Evolutionary conservation across 306 rosid genomes (phyloP).

Genomic region (Vicia villosa): DNA sequence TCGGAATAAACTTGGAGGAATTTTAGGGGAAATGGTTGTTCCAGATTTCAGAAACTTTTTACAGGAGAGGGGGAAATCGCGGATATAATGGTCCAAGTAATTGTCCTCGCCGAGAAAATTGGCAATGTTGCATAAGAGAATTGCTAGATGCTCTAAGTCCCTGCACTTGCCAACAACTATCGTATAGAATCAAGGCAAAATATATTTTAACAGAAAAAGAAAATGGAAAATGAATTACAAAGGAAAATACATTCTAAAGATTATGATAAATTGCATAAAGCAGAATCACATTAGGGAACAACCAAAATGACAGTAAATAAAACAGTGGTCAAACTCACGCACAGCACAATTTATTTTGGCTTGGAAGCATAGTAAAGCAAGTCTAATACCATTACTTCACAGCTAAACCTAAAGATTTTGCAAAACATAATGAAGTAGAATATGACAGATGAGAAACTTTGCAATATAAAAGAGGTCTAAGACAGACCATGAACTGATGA

Average conservation of each 20-base stretch:
- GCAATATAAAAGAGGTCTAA: slow-evolving; percentile 2
- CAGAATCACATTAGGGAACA: slow-evolving; percentile 28
- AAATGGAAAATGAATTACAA: slow-evolving; percentile 13
- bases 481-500: slow-evolving; percentile 9
- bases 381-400: slow-evolving; percentile 14
- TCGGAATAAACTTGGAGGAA: slow-evolving; percentile 81
- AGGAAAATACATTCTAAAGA: slow-evolving; percentile 19
- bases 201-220: slow-evolving; percentile 3
- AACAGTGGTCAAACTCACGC: slow-evolving; percentile 5
- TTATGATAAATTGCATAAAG: slow-evolving; percentile 30
- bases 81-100: slow-evolving; percentile 86
- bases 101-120: slow-evolving; percentile 66
- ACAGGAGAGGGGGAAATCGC: slow-evolving; percentile 84
- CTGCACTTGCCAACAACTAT: slow-evolving; percentile 46
- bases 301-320: slow-evolving; percentile 12
- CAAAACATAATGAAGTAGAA: not conserved
- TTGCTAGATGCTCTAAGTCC: slow-evolving; percentile 82
- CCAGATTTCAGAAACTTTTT: slow-evolving; percentile 46
- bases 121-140: slow-evolving; percentile 72
- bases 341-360: not conserved
- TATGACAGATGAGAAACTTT: slow-evolving; percentile 9
- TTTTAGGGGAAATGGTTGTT: slow-evolving; percentile 51
- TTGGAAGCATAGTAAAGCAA: slow-evolving; percentile 4
- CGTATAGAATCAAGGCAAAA: slow-evolving; percentile 27
- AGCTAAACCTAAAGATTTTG: slow-evolving; percentile 23